Base-by-base conservation (phyloP, 495 filamentous ascomycete genomes). In the Aspergillus conjunctus region DNA sequence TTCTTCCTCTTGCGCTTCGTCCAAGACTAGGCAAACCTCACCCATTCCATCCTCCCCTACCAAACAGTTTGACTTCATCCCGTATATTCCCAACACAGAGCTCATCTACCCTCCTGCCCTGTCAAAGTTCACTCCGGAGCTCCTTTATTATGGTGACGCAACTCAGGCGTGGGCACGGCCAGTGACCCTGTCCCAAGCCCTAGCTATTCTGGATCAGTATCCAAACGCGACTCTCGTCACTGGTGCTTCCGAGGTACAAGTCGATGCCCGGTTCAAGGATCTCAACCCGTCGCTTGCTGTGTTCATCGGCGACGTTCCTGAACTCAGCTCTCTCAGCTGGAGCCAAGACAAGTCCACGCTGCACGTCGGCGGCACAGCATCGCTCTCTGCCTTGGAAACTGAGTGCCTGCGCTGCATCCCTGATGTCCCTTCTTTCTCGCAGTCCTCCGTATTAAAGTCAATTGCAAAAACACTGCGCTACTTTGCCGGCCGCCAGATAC, bases 231-330 rank as follows among this genome's bases (percentile, higher is more conserved):
- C 97, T 71, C 83, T 98, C 58, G 94, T 98, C 60, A 93, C 92
- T 18, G 94, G 94, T 48, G 94, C 91, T 68, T 95, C 91, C 3
- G 94, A 98, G 73, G 97, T 93, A 0, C 94, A 97, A 71, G 96
- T 98, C 54, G 94, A 98, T 71, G 87, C 96, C 74, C 96, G 96
- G 69, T 97, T 98, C 82, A 97, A 97, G 78, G 90, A 84, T 3
- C 84, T 93, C 81, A 84, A 91, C 63, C 97, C 95, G 68, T 83
- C 86, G 4, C 83, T 88, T 4, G 96, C 91, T 0, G 92, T 98
- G 0, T 98, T 88, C 68, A 85, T 97, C 17, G 93, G 92, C 17
- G 94, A 98, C 66, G 96, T 98, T 66, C 77, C 89, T 0, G 94
- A 97, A 71, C 75, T 98, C 45, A 76, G 90, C 12, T 78, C 89